Evolutionary conservation across 768 basidiomycete genomes (phyloP), one percentile per base, ranked within the genome.

Genomic region (Lactarius indigo): DNA sequence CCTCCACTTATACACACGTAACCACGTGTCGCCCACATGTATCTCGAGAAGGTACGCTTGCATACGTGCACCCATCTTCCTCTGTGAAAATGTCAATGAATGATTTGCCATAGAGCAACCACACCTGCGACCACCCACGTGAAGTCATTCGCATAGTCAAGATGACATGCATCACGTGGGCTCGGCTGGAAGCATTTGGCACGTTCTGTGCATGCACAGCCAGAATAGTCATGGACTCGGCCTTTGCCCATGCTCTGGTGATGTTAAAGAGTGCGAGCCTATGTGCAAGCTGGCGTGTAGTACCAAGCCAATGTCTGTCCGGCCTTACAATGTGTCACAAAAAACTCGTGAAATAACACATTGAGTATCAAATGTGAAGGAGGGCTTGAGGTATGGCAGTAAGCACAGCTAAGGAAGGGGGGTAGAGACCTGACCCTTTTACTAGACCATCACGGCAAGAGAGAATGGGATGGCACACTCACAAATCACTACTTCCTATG

Each of bases 341-440:
- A 73, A 74, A 74, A 65, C 83, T 87, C 74, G 73, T 70, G 73
- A 68, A 64, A 75, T 81, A 79, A 81, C 76, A 75, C 80, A 85
- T 81, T 80, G 85, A 83, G 81, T 80, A 77, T 78, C 80, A 81
- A 83, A 89, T 87, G 71, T 64, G 77, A 76, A 79, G 77, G 79
- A 82, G 80, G 77, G 82, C 75, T 80, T 76, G 72, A 74, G 72
- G 71, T 52, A 68, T 69, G 52, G 70, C 70, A 69, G 69, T 73
- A 63, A 28, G 44, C 62, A 71, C 66, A 50, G 56, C 64, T 70
- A 70, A 66, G 59, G 69, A 68, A 66, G 70, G 68, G 73, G 71
- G 68, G 68, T 61, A 64, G 68, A 70, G 62, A 70, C 78, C 90
- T 88, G 86, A 90, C 85, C 85, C 89, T 90, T 90, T 90, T 90